Conservation (phyloP, 2,329 filamentous ascomycete species). For the Sphaerulina vaccinii region DNA sequence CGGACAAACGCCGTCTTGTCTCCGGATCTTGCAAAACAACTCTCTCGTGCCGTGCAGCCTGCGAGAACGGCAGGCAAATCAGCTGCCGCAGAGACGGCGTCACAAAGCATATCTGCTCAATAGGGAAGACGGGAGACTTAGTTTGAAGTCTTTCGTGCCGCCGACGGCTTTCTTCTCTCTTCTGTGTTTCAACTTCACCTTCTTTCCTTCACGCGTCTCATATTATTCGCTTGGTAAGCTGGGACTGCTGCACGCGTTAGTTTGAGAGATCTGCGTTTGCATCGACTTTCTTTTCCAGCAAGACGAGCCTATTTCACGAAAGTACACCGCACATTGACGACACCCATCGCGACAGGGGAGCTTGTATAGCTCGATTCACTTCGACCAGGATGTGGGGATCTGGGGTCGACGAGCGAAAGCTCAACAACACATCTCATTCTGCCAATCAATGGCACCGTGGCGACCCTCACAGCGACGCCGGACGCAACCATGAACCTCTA, state of each 20-base stretch:
- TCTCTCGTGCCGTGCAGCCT: too few species aligned
- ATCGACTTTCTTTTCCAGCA: not conserved
- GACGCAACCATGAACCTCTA: constrained; percentile 22
- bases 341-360: not conserved
- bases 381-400: constrained; percentile 31
- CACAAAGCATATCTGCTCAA: too few species aligned
- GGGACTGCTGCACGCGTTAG: too few species aligned
- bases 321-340: not conserved
- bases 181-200: too few species aligned
- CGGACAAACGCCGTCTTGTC: not conserved
- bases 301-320: too few species aligned
- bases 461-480: constrained; percentile 21
- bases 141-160: too few species aligned
- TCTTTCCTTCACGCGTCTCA: too few species aligned
- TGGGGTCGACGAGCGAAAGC: constrained; percentile 29
- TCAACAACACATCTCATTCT: constrained; percentile 22
- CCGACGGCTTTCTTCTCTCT: too few species aligned
- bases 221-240: too few species aligned
- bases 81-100: too few species aligned
- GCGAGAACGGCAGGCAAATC: too few species aligned
- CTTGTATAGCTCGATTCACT: constrained; percentile 3
- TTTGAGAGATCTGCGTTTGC: not conserved
- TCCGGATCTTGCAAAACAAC: not conserved
- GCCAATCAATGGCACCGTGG: constrained; percentile 28
- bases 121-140: too few species aligned